Base-by-base conservation (phyloP, 2,329 filamentous ascomycete species). In the Elsinoe necatrix region DNA sequence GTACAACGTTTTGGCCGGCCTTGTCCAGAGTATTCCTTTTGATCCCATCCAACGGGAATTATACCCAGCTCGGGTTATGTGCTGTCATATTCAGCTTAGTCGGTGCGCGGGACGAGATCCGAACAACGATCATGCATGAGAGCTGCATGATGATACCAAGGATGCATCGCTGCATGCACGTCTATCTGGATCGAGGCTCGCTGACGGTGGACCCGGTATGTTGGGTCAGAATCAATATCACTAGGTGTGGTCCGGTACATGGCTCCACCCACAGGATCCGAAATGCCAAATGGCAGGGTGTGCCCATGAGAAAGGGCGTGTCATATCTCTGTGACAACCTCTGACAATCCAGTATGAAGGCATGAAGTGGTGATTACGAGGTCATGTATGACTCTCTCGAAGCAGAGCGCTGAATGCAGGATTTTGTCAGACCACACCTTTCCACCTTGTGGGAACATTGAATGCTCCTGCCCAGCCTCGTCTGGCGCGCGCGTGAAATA, bases 91-190 rank as follows among this genome's bases (percentile, higher is more conserved):
- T 37, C 18, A 12, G 48, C 31, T 37, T 52, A 52, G 48, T 34
- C n/a, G 14, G 48, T 18, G 31, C 18, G 48, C 48, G 48, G 48
- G 5, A 52, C 18, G 29, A 34, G 48, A 25, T 52, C 48, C 48
- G 48, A 25, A 52, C 48, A 52, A 20, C 48, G 48, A 34, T 52
- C 48, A 52, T 52, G 48, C 48, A 52, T 35, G 14, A 21, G 25
- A 39, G 34, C 9, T 25, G 31, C 48, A 21, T 27, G 16, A 50
- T 50, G 45, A 50, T 34, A 34, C 29, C 48, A 34, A n/a, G 31
- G 34, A 25, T 37, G 25, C 48, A 52, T 52, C 31, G 12, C 37
- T 39, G 31, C 48, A 52, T 52, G 48, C 31, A 52, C 29, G 45
- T 20, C 29, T 52, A 52, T 39, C 48, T 52, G 29, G 48, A 52